Evolutionary conservation across 352 stramenopile species (phyloP).

Genomic region (Globisporangium orthogonon): DNA sequence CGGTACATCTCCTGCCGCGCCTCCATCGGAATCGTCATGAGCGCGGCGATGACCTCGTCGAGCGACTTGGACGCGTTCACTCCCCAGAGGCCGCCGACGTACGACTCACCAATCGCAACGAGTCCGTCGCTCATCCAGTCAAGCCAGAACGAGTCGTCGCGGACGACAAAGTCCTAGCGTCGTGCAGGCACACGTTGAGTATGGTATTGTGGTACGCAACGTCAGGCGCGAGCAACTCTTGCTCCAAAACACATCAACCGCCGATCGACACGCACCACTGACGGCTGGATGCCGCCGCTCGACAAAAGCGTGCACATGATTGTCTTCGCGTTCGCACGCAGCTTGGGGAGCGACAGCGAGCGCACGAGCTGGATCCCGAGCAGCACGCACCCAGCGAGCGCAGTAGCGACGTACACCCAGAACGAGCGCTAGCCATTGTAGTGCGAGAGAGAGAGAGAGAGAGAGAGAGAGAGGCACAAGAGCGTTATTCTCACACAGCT

Average conservation of each 20-base stretch:
- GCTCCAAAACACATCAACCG: neutral
- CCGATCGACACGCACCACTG: constrained; percentile 25
- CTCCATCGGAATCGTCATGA: constrained; percentile 80
- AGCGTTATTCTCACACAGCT: neutral
- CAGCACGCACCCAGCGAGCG: constrained; percentile 46
- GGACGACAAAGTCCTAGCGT: constrained; percentile 66
- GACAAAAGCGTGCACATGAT: constrained; percentile 72
- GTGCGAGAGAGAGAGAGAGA: neutral
- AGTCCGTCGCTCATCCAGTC: constrained; percentile 86
- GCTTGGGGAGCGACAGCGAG: constrained; percentile 65
- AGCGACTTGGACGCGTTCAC: constrained; percentile 44
- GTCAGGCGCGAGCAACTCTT: neutral
- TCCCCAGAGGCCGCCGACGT: constrained; percentile 68
- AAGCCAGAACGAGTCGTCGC: constrained; percentile 76
- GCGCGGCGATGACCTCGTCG: constrained; percentile 62
- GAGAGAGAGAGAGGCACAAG: neutral
- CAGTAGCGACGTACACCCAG: constrained; percentile 68
- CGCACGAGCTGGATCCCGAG: constrained; percentile 62
- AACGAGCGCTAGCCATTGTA: constrained; percentile 45
- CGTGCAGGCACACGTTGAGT: neutral
- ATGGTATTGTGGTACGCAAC: too few species aligned
- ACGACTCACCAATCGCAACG: constrained; percentile 78
- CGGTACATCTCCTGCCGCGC: constrained; percentile 83
- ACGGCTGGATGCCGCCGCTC: constrained; percentile 50
- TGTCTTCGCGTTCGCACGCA: constrained; percentile 52